Conservation (phyloP, 805 yeast species). For the Suhomyces vadensis region DNA sequence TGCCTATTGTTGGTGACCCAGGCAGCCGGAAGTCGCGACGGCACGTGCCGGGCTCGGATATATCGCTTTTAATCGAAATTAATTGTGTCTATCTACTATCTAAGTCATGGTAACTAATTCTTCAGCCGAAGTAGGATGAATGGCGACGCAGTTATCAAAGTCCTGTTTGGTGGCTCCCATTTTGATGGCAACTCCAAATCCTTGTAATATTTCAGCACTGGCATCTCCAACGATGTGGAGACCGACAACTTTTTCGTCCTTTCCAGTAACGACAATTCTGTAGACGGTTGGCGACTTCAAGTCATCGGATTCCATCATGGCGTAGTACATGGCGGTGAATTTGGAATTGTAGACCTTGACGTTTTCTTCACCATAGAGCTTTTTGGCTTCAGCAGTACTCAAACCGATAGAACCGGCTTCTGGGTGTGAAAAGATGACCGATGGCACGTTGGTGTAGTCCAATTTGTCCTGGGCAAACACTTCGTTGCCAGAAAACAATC, state of each 20-base stretch:
- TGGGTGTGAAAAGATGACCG: conserved; percentile 97
- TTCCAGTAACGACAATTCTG: conserved; percentile 75
- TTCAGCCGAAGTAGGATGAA: conserved; percentile 98
- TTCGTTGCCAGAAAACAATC: conserved; percentile 80
- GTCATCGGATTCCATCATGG: conserved; percentile 64
- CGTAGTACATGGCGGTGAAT: conserved; percentile 91
- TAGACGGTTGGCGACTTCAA: conserved; percentile 85
- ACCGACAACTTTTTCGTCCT: conserved; percentile 92
- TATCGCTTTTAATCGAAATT: background rate
- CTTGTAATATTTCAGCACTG: conserved; percentile 92
- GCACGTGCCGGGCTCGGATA: background rate
- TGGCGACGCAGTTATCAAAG: conserved; percentile 94
- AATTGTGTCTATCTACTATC: conserved; percentile 13
- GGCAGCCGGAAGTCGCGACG: conserved; percentile 1
- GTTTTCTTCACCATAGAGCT: conserved; percentile 75
- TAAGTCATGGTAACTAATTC: conserved; percentile 82
- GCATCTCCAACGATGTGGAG: conserved; percentile 90
- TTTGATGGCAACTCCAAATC: conserved; percentile 96
- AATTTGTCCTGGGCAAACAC: conserved; percentile 71
- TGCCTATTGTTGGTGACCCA: background rate
- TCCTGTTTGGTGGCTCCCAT: conserved; percentile 99
- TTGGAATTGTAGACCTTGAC: conserved; percentile 79
- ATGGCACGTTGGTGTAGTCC: conserved; percentile 84
- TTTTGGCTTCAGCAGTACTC: conserved; percentile 73
- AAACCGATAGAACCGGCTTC: conserved; percentile 95